Evolutionary conservation across 441 rosid species (phyloP), one percentile per base, ranked within the genome.

Genomic region (Erodium texanum): DNA sequence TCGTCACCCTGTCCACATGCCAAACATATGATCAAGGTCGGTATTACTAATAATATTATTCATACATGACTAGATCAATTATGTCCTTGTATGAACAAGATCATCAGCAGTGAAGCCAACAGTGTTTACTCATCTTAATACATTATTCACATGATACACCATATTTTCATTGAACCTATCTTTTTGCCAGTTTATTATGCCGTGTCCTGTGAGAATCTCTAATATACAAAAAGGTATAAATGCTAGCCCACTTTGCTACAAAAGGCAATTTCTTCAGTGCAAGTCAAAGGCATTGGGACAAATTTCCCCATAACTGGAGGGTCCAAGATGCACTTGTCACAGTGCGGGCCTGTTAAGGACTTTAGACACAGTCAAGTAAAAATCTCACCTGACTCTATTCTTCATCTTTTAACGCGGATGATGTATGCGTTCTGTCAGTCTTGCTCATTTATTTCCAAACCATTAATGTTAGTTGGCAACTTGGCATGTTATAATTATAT

Each of bases 221-320:
- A 62, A 14, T 62, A 62, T 12, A 62, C 19, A 24, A 48, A 27
- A 24, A 52, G 59, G 56, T 18, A 18, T 36, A 7, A 62, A 15
- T 14, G 65, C 38, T 62, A 62, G 36, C 65, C 38, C 65, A 62
- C 65, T 14, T 14, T 62, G 65, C 65, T 24, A 62, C 18, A 62
- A 62, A 62, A 24, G 65, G 65, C 19, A 62, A 62, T 23, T 59
- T 59, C 29, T 59, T 20, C 15, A 59, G 63, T 59, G 63, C 63
- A 59, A 59, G 27, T 59, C 63, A 59, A 59, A 59, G 29, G 65
- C 65, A 62, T 24, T 62, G 16, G 24, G 65, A 62, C 65, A 62
- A 62, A 62, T 12, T 24, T 6, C 36, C 64, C 34, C 7, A 61
- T 24, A 61, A 61, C 24, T 62, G 65, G 24, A 62, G 36, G 65